Base-by-base conservation (phyloP, 371 early-diverging fungal genomes). In the Mortierella sp. region DNA sequence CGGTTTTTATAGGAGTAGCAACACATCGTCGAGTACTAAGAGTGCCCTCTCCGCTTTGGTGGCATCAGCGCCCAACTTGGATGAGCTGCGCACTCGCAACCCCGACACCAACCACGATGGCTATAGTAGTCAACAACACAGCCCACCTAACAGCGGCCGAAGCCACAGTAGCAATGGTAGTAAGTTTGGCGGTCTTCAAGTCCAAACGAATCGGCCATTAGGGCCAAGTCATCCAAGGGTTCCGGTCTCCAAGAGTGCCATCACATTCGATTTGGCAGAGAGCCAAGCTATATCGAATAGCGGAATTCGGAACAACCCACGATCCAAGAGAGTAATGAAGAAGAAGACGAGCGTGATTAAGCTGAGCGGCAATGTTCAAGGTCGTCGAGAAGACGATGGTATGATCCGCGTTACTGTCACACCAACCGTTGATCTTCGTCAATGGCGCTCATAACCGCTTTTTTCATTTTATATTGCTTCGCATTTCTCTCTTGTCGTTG, bases 301-400 rank as follows among this genome's bases (percentile, higher is more conserved):
- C 11, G 69, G 57, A 13, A 48, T 55, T 7, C 58, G 69, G 36
- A 45, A 38, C 47, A 64, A 68, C 15, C 58, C 65, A 11, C 74
- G 81, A 10, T 65, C 81, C 22, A 70, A 62, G 45, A 68, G 81
- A 9, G 76, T 80, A 28, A 80, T 80, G 81, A 80, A 80, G 75
- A 74, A 80, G 41, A 80, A 80, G 72, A 80, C 68, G 69, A 80
- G 81, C 53, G 81, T 80, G 71, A 80, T 80, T 59, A 71, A 63
- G 45, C 45, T 80, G 65, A 72, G 72, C 55, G 81, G 81, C 62
- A 70, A 67, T 11, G 71, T 80, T 21, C 81, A 80, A 40, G 81
- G 81, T 19, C 75, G 74, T 4, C 81, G 81, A 3, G 81, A 80
- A 53, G 75, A 80, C 24, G 81, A 80, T 38, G 81, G 81, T 16